These are phyloP conservation scores for Penicillium paradoxum DNA, from an alignment of 495 filamentous ascomycete species.

Conservation along the genomic window DNA sequence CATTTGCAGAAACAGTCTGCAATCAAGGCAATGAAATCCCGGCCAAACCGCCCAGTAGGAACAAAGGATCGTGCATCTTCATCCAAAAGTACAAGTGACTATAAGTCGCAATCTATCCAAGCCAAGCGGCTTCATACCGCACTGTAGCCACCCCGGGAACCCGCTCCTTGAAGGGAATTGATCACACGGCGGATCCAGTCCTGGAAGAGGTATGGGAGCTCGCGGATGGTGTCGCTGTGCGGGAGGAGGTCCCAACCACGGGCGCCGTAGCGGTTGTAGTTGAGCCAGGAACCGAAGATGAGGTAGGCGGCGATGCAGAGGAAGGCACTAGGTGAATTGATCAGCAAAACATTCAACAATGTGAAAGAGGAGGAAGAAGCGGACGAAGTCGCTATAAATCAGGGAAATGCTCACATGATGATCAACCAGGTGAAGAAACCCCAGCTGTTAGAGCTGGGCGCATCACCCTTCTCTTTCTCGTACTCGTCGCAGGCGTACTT, in stretches of 20 bases:
- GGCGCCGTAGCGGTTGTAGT: slow-evolving; percentile 94
- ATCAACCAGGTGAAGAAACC: slow-evolving; percentile 98
- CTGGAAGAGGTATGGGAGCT: slow-evolving; percentile 85
- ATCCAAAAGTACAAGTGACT: slow-evolving; percentile 4
- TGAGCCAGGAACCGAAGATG: slow-evolving; percentile 97
- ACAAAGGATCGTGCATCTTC: neutral
- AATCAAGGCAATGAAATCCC: neutral
- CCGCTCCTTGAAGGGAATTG: slow-evolving; percentile 75
- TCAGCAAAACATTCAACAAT: neutral
- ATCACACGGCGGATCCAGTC: slow-evolving; percentile 76
- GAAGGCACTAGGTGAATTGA: slow-evolving; percentile 56
- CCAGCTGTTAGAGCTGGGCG: slow-evolving; percentile 50
- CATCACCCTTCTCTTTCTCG: slow-evolving; percentile 39
- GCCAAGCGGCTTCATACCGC: slow-evolving; percentile 57
- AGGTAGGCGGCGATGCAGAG: slow-evolving; percentile 82
- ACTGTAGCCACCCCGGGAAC: slow-evolving; percentile 85
- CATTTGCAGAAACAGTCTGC: neutral
- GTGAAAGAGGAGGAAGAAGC: neutral
- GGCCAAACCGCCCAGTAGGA: neutral
- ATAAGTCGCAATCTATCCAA: neutral
- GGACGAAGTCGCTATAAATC: neutral
- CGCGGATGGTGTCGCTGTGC: slow-evolving; percentile 86
- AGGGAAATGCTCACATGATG: slow-evolving; percentile 70
- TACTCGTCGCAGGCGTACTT: slow-evolving; percentile 73
- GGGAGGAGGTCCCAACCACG: slow-evolving; percentile 94